phyloP scores from a whole-genome alignment of 257 asterid species.

The Osmanthus fragrans region DNA sequence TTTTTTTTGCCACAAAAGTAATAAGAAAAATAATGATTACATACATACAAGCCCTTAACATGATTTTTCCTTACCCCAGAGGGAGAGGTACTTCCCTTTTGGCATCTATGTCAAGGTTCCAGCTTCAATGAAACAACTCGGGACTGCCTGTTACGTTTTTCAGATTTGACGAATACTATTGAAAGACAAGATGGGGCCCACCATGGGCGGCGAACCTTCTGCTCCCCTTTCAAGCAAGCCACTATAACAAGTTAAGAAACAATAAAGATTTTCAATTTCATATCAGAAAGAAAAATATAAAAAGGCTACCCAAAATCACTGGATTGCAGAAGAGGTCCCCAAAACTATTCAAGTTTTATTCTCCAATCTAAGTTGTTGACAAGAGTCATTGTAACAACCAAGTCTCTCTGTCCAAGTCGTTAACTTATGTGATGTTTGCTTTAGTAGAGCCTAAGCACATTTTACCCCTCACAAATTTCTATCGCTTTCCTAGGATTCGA shows the following conservation, averaged over 20 bases:
- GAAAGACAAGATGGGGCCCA: slow-evolving; percentile 94
- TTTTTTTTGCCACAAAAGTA: slow-evolving; percentile 10
- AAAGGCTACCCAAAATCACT: not conserved
- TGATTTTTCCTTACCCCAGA: not conserved
- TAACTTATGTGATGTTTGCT: no score
- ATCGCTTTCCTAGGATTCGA: no score
- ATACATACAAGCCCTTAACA: slow-evolving; percentile 25
- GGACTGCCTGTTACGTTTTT: slow-evolving; percentile 84
- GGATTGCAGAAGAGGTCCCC: not conserved
- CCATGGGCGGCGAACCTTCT: slow-evolving; percentile 89
- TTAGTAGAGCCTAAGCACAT: no score
- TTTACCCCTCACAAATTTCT: no score
- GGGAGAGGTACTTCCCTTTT: not conserved
- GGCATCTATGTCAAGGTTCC: slow-evolving; percentile 71
- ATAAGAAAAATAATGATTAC: slow-evolving; percentile 7
- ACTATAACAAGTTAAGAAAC: slow-evolving; percentile 39
- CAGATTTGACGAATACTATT: slow-evolving; percentile 60
- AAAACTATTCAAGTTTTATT: not conserved
- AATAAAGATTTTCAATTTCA: slow-evolving; percentile 14
- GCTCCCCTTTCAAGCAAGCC: slow-evolving; percentile 99
- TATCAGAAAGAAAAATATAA: not conserved
- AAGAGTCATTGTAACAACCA: not conserved
- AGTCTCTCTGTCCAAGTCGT: no score
- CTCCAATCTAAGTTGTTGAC: not conserved
- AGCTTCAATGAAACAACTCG: slow-evolving; percentile 95